These are phyloP conservation scores for Trametes cubensis DNA, from an alignment of 768 basidiomycete genomes.

Conservation along the genomic window DNA sequence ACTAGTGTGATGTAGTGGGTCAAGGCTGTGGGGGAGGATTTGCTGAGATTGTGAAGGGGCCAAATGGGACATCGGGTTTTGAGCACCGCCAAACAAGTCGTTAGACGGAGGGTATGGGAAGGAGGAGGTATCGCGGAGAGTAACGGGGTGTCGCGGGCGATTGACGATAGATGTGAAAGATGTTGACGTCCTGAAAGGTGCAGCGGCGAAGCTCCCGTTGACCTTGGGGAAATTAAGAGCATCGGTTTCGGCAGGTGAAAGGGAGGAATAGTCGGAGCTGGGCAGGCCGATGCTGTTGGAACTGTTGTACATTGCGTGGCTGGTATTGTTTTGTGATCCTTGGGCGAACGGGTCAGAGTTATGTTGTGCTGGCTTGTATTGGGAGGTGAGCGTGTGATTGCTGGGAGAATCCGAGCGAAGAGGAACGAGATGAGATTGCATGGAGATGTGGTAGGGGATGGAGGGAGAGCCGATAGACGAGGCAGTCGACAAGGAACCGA, in stretches of 20 bases:
- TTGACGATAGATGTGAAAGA: conserved; percentile 37
- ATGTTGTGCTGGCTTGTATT: conserved; percentile 37
- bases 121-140: conserved; percentile 34
- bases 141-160: conserved; percentile 40
- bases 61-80: conserved; percentile 37
- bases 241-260: conserved; percentile 37
- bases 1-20: conserved; percentile 31
- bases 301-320: conserved; percentile 47
- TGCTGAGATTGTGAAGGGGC: conserved; percentile 42
- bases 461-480: conserved; percentile 56
- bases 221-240: conserved; percentile 37
- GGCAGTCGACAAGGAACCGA: conserved; percentile 54
- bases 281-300: conserved; percentile 42
- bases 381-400: conserved; percentile 40
- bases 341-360: conserved; percentile 38
- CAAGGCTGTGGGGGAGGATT: conserved; percentile 7
- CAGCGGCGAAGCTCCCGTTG: conserved; percentile 39
- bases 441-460: conserved; percentile 54
- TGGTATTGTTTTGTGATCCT: conserved; percentile 32
- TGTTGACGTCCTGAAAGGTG: conserved; percentile 40
- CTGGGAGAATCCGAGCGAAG: conserved; percentile 55
- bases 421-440: conserved; percentile 47
- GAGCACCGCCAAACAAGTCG: conserved; percentile 32
- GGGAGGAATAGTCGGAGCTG: conserved; percentile 39
- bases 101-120: conserved; percentile 29